Percentiles rank a stretch among this genome's conserved stretches.
Evolutionary conservation across 2,329 filamentous ascomycete species (phyloP).

Genomic region (Aspergillus novoparasiticus): DNA sequence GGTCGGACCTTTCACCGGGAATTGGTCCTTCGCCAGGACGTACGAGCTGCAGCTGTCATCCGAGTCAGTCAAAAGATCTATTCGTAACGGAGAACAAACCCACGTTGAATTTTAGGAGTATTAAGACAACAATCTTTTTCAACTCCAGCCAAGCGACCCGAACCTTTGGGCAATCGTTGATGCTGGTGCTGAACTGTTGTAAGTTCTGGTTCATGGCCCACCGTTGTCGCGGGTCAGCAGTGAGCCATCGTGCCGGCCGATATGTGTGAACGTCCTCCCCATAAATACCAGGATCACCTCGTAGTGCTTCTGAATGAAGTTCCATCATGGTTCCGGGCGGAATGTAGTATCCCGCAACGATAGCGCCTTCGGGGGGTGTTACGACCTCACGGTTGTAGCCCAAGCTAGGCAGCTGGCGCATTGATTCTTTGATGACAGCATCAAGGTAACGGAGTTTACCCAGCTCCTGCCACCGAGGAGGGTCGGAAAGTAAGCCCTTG

Average conservation of each 20-base stretch:
- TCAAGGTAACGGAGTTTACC: slow-evolving; percentile 15
- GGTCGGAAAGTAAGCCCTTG: background rate
- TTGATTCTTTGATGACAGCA: slow-evolving; percentile 21
- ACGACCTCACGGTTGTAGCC: background rate
- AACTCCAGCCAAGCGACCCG: slow-evolving; percentile 16
- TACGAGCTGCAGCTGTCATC: slow-evolving; percentile 9
- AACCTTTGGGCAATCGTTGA: background rate
- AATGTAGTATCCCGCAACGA: slow-evolving; percentile 1
- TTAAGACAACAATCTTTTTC: slow-evolving; percentile 18
- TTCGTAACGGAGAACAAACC: background rate
- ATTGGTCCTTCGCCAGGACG: background rate
- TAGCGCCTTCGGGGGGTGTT: background rate
- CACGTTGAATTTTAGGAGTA: slow-evolving; percentile 20
- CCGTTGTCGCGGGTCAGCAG: background rate
- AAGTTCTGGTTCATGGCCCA: slow-evolving; percentile 15
- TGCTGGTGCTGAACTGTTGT: slow-evolving; percentile 6
- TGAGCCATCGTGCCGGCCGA: slow-evolving; percentile 21
- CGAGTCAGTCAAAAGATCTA: background rate
- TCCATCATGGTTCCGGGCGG: slow-evolving; percentile 8
- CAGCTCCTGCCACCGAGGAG: slow-evolving; percentile 13
- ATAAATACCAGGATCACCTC: slow-evolving; percentile 7
- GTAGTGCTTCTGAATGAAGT: slow-evolving; percentile 12
- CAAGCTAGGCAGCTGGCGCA: slow-evolving; percentile 8
- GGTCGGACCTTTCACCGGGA: background rate
- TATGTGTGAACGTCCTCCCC: slow-evolving; percentile 12